Base-by-base conservation (phyloP, 495 filamentous ascomycete species). In the Penicillium herquei region DNA sequence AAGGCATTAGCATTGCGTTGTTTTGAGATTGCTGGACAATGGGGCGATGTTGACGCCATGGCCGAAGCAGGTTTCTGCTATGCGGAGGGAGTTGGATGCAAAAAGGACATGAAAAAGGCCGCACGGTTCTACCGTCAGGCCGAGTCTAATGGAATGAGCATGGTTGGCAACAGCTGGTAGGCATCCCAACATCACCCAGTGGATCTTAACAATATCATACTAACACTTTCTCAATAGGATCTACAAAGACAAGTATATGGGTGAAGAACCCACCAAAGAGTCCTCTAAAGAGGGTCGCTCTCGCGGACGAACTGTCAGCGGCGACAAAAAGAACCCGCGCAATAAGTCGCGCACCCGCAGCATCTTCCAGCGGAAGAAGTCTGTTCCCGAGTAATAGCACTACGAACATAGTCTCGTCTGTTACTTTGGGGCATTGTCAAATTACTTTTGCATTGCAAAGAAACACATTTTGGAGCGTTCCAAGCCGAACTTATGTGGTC, bases 161-260 rank as follows among this genome's bases (percentile, higher is more conserved):
- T 98, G 91, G 88, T 96, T 43, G 94, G 94, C 39, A 98, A 97
- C 70, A 94, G 89, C 77, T 98, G 94, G 94, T 96, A 79, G 50
- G 89, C 80, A 7, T n/a, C 18, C 6, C 4, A n/a, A 14, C n/a
- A 39, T 8, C 6, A 48, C 18, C 39, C 43, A 7, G 39, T 44
- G 11, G n/a, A 40, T 51, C 14, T 3, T 0, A 12, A 35, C 33
- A 30, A 14, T 54, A 37, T 10, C 21, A 18, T n/a, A 45, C 49
- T 65, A 58, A 72, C 56, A 1, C 5, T 7, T 37, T 37, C 12
- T 13, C 35, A 14, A 10, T 59, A 96, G 91, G 91, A 96, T 96
- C 64, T 90, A 96, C 77, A 96, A 96, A 65, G 76, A 89, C 34
- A 96, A 96, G 67, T 96, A 96, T 70, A 92, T 94, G 70, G 90